Evolutionary conservation across 2,329 filamentous ascomycete species (phyloP), one percentile per base, ranked within the genome.

Genomic region (Seiridium cupressi): DNA sequence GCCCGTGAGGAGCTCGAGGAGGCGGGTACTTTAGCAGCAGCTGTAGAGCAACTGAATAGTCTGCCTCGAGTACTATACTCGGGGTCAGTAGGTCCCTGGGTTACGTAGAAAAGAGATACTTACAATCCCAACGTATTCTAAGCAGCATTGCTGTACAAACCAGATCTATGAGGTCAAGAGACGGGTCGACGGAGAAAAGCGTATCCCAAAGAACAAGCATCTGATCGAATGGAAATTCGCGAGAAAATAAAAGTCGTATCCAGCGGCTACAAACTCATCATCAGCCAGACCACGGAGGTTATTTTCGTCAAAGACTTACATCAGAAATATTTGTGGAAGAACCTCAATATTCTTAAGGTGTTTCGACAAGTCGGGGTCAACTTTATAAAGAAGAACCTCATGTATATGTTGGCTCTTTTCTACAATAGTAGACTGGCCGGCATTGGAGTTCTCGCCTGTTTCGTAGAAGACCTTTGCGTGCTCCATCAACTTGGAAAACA

Each of bases 81-180:
- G 35, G 32, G 42, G 34, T 53, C 49, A 53, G 49, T 38, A 26
- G 4, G 7, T 18, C 35, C 49, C 9, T 9, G 11, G 51, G 11
- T 9, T 13, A 35, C 7, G 11, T 38, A 34, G 9, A 26, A 3
- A 62, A 48, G 2, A 57, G 51, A 13, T 38, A 76, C 89, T 79
- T 77, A 95, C 91, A 78, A 66, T 93, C 86, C 93, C 93, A 97
- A 60, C 94, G 87, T 66, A 98, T 92, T 55, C 95, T 86, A 51
- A 99, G 80, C 32, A 99, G 80, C 93, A 99, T 98, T 5, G 93
- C 89, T 56, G 97, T 87, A 66, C 93, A 97, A n/a, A 97, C 88
- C 59, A 95, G 82, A 70, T 98, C 92, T 66, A 98, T 87, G 38
- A 98, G 79, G 55, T 93, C 87, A 35, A 97, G 77, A 0, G 85